Evolutionary conservation across 192 early-diverging fungal genomes (phyloP), one percentile per base, ranked within the genome.

Genomic region (Entomortierella beljakovae): DNA sequence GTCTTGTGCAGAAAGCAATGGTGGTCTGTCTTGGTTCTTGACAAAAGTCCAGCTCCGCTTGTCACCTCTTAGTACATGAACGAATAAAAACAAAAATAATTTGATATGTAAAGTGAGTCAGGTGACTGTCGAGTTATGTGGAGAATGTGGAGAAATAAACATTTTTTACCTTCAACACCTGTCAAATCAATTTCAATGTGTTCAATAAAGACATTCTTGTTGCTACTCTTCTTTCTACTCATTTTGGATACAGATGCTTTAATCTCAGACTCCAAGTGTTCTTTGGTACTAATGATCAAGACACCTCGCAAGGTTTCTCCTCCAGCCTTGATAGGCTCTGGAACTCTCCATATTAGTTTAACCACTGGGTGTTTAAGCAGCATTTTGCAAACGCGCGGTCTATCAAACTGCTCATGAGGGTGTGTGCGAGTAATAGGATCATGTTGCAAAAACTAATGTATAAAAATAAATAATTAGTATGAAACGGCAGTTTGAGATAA

Each of bases 1-100:
- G 67, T 64, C 16, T 79, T 69, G 56, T 69, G 66, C 0, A 79
- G 54, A 46, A 79, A 79, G 33, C 74, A 79, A 48, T 79, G 67
- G 11, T 59, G 74, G 18, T 70, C 67, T 16, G 56, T 46, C 35
- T 61, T n/a, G 16, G 74, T 51, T 34, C 74, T 48, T 26, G 74
- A 79, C 5, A 79, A 46, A 0, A 79, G 28, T 22, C 74, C 67
- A 18, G 54, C 34, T 23, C 74, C 61, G 1, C 66, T 69, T 22
- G 56, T 64, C 7, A 69, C 74, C 40, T 79, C 74, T 79, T 48
- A 33, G 4, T 40, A 13, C 13, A 51, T 6, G 42, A 61, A 34
- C 2, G 48, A 43, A 35, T 34, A 38, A 16, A 35, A 48, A 3
- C 3, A 40, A 0, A 31, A 8, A 54, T 37, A 15, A 25, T n/a